These are phyloP conservation scores for Turnera subulata DNA, from an alignment of 345 rosid genomes.

Conservation along the genomic window DNA sequence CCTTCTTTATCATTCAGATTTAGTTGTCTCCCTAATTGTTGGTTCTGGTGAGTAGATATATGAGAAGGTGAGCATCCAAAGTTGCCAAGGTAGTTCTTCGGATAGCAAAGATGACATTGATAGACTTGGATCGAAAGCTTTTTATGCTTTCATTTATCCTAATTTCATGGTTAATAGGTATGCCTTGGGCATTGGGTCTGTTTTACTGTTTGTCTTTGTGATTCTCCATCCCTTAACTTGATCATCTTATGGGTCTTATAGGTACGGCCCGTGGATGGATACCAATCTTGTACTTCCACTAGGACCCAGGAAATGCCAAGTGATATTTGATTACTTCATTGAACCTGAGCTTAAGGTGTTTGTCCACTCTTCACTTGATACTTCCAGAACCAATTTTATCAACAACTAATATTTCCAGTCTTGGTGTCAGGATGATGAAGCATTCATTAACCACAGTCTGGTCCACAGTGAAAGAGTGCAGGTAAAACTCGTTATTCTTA, in stretches of 20 bases:
- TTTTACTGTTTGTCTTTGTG: neutral
- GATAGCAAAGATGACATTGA: conserved; percentile 33
- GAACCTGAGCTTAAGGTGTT: conserved; percentile 59
- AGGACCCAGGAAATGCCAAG: conserved; percentile 67
- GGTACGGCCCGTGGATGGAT: conserved; percentile 99
- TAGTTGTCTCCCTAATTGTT: too few relatives aligned
- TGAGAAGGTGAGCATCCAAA: conserved; percentile 82
- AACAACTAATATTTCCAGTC: too few relatives aligned
- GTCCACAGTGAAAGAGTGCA: conserved; percentile 74
- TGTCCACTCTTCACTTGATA: too few relatives aligned
- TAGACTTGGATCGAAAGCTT: conserved; percentile 75
- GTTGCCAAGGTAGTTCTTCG: conserved; percentile 53
- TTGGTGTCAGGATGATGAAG: conserved; percentile 57
- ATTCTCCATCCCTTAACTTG: neutral
- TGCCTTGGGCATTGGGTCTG: neutral
- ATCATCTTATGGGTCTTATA: conserved; percentile 10
- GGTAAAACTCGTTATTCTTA: conserved; percentile 25
- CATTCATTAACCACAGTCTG: conserved; percentile 57
- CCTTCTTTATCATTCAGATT: neutral
- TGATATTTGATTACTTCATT: conserved; percentile 83
- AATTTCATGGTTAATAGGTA: conserved; percentile 96
- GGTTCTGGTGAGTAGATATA: conserved; percentile 34
- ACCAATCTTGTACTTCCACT: conserved; percentile 79
- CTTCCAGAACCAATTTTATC: too few relatives aligned
- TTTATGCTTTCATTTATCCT: conserved; percentile 84